Evolutionary conservation across 2,329 filamentous ascomycete species (phyloP).

Genomic region (Xylaria digitata): DNA sequence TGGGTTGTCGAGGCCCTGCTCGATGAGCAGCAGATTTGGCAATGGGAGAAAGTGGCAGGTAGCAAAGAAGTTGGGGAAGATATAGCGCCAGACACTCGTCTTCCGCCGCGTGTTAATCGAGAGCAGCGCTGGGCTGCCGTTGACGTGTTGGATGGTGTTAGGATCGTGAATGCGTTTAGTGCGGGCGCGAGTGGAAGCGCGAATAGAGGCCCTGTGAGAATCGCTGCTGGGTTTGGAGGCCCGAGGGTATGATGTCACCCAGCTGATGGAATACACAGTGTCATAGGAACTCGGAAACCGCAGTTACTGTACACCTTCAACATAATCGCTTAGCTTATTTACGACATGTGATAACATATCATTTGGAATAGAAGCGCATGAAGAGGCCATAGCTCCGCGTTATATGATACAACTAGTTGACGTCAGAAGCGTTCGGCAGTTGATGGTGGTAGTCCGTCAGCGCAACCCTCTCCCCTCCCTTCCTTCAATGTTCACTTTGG

Average conservation of each 20-base stretch:
- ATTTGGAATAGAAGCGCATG: too few relatives aligned
- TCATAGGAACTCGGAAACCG: too few relatives aligned
- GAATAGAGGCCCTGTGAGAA: slow-evolving; percentile 41
- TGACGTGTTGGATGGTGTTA: slow-evolving; percentile 53
- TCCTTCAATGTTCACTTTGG: too few relatives aligned
- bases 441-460: too few relatives aligned
- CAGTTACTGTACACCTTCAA: too few relatives aligned
- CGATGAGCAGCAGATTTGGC: slow-evolving; percentile 62
- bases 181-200: neutral
- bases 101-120: slow-evolving; percentile 47
- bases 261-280: too few relatives aligned
- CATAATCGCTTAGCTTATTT: too few relatives aligned
- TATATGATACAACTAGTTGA: too few relatives aligned
- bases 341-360: too few relatives aligned
- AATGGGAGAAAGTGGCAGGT: slow-evolving; percentile 33
- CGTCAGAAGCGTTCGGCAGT: too few relatives aligned
- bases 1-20: slow-evolving; percentile 65
- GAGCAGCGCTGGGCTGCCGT: slow-evolving; percentile 68
- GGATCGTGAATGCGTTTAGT: slow-evolving; percentile 55
- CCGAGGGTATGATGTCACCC: slow-evolving; percentile 43
- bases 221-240: slow-evolving; percentile 53
- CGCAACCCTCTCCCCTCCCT: too few relatives aligned
- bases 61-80: neutral
- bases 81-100: neutral
- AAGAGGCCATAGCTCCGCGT: too few relatives aligned